phyloP scores from a whole-genome alignment of 441 rosid genomes.

The Manihot esculenta region DNA sequence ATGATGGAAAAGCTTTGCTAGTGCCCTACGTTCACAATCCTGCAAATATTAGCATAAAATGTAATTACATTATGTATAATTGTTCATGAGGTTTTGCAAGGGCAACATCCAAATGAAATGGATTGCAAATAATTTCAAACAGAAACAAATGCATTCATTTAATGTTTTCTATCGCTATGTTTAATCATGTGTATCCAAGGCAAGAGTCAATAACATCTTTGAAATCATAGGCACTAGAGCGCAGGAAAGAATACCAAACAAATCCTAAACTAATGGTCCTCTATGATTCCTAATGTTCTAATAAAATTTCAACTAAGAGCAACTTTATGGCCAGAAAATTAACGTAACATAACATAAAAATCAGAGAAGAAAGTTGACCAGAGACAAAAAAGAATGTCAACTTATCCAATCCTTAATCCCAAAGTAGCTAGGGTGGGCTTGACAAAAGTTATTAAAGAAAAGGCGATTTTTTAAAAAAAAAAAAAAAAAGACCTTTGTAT shows the following conservation, averaged over 20 bases:
- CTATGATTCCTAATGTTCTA: not conserved
- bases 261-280: not conserved
- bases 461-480: too few species aligned
- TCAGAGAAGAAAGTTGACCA: not conserved
- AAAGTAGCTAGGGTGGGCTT: not conserved
- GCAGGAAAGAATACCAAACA: not conserved
- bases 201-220: not conserved
- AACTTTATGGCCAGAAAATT: not conserved
- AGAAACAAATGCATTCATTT: not conserved
- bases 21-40: slow-evolving; percentile 88
- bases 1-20: slow-evolving; percentile 67
- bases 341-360: not conserved
- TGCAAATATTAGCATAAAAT: slow-evolving; percentile 35
- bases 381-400: not conserved
- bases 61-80: not conserved
- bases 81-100: not conserved
- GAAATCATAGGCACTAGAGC: not conserved
- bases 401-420: not conserved
- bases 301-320: slow-evolving; percentile 1
- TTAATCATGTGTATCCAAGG: not conserved
- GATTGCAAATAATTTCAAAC: not conserved
- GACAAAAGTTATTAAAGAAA: not conserved
- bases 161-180: not conserved
- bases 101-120: slow-evolving; percentile 10
- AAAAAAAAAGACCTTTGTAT: too few species aligned